phyloP scores from a whole-genome alignment of 768 basidiomycete genomes.

The Naganishia randhawae region DNA sequence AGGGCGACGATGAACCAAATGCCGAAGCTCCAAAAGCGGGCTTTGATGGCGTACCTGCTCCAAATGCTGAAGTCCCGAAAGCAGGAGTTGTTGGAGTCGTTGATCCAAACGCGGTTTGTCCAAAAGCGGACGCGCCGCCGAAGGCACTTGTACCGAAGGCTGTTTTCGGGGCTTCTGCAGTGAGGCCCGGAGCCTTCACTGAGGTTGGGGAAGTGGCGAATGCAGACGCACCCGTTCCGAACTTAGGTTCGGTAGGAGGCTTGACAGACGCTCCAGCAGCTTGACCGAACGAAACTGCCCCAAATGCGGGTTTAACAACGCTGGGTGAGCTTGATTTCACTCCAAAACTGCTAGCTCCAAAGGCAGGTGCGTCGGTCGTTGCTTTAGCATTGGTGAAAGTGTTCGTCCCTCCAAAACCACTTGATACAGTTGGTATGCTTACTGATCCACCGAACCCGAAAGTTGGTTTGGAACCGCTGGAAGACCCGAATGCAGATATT shows the following conservation, averaged over 20 bases:
- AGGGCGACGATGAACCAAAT: conserved; percentile 41
- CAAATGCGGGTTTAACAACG: conserved; percentile 33
- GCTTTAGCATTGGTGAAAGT: conserved; percentile 16
- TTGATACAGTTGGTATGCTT: conserved; percentile 22
- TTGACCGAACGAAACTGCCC: neutral
- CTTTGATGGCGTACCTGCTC: conserved; percentile 7
- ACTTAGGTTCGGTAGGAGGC: neutral
- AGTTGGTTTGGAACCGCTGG: conserved; percentile 16
- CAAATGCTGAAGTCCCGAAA: conserved; percentile 31
- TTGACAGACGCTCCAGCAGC: neutral
- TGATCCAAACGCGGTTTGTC: neutral
- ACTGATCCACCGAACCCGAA: conserved; percentile 26
- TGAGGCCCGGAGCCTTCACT: neutral
- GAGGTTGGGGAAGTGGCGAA: neutral
- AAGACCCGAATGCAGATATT: conserved; percentile 12
- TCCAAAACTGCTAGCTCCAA: conserved; percentile 56
- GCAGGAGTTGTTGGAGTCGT: conserved; percentile 3
- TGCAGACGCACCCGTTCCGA: neutral
- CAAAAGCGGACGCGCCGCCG: conserved; percentile 26
- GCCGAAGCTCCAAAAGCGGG: conserved; percentile 43
- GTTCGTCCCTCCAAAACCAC: conserved; percentile 10
- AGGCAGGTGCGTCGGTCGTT: neutral
- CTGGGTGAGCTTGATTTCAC: conserved; percentile 64
- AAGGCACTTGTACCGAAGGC: conserved; percentile 21
- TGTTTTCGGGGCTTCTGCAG: conserved; percentile 8